Conservation (phyloP, 1,139 yeast genomes). For the Taiozyma sp. region DNA sequence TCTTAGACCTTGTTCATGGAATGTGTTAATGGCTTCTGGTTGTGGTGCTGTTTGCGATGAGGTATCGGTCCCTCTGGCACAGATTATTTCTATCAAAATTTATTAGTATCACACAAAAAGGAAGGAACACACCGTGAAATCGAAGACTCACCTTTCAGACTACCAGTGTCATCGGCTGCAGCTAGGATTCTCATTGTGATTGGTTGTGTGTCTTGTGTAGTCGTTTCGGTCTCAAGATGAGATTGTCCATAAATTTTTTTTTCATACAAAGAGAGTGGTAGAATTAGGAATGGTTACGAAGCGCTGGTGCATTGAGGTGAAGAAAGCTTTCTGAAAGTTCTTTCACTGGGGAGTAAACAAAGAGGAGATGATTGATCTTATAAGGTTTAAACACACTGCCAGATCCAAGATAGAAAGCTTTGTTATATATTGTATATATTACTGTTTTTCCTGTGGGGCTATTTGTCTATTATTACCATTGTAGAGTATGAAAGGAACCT, state of each 20-base stretch:
- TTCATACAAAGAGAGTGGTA: neutral
- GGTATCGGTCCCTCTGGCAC: constrained; percentile 62
- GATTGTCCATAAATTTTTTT: constrained; percentile 1
- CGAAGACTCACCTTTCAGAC: constrained; percentile 31
- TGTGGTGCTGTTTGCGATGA: constrained; percentile 54
- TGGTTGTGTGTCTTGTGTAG: neutral
- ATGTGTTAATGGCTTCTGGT: constrained; percentile 41
- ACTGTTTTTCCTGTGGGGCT: too few species aligned
- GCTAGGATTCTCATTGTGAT: constrained; percentile 45
- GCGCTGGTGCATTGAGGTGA: neutral
- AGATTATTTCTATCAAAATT: constrained; percentile 38
- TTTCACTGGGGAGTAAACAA: neutral
- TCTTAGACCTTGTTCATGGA: constrained; percentile 32
- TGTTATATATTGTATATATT: too few species aligned
- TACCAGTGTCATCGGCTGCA: constrained; percentile 53
- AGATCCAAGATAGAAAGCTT: too few species aligned
- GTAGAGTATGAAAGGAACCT: neutral
- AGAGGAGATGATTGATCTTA: neutral
- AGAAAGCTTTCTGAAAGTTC: neutral
- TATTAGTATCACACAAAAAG: neutral
- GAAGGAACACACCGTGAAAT: neutral
- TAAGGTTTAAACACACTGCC: too few species aligned
- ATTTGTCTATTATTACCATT: neutral
- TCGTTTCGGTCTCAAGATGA: neutral
- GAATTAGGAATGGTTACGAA: neutral